Percentiles rank a stretch among this genome's conserved stretches.
These are phyloP conservation scores for Colletotrichum tabaci DNA, from an alignment of 2,329 filamentous ascomycete species.

Conservation along the genomic window DNA sequence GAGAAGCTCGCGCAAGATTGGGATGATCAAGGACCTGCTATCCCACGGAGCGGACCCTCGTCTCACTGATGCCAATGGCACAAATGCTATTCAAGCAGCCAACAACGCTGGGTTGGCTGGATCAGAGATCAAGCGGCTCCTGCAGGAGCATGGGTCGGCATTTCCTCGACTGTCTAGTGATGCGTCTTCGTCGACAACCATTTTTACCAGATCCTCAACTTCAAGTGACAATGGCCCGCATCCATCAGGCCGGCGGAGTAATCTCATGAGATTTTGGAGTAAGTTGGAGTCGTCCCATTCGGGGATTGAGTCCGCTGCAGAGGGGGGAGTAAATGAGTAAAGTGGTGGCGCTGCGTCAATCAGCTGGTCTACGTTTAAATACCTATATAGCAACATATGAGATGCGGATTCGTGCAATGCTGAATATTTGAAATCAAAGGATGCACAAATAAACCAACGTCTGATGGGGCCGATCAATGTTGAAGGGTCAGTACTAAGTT, in stretches of 20 bases:
- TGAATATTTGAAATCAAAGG: not conserved
- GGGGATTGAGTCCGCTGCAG: conserved; percentile 13
- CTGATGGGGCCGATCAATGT: not conserved
- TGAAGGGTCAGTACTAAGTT: not conserved
- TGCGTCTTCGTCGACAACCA: conserved; percentile 24
- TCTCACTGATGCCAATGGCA: conserved; percentile 39
- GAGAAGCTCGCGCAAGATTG: conserved; percentile 44
- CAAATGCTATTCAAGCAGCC: conserved; percentile 38
- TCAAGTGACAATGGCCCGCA: conserved; percentile 21
- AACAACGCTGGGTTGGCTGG: conserved; percentile 36
- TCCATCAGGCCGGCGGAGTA: not conserved
- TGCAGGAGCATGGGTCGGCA: conserved; percentile 19
- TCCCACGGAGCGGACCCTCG: conserved; percentile 44
- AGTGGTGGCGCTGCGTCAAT: not conserved
- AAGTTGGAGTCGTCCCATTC: conserved; percentile 26
- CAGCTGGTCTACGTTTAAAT: not conserved
- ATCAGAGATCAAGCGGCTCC: conserved; percentile 37
- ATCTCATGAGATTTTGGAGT: conserved; percentile 25
- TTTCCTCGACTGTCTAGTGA: conserved; percentile 20
- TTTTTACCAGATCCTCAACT: conserved; percentile 25
- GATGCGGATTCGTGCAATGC: too few relatives aligned
- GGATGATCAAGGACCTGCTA: conserved; percentile 46
- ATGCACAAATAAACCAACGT: too few relatives aligned
- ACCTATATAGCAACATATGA: not conserved
- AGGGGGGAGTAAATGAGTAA: not conserved